These are phyloP conservation scores for Penicillium silybi DNA, from an alignment of 495 filamentous ascomycete species.

Conservation along the genomic window DNA sequence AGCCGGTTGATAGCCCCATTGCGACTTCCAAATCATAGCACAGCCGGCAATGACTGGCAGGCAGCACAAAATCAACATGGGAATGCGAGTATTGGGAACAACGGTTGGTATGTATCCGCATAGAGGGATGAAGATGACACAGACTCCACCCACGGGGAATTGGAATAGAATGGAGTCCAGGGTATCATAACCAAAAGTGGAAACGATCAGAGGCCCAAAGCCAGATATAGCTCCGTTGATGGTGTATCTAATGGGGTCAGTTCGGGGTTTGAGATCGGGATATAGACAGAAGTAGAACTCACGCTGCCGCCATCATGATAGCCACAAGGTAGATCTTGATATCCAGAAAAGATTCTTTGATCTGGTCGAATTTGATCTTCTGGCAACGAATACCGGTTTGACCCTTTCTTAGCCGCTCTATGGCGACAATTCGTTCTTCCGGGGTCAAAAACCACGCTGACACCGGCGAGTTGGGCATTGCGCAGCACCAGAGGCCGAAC, in stretches of 20 bases:
- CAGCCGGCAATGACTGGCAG: slow-evolving; percentile 71
- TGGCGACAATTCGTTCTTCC: slow-evolving; percentile 49
- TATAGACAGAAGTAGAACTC: slow-evolving; percentile 10
- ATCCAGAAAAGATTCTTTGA: slow-evolving; percentile 47
- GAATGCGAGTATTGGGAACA: slow-evolving; percentile 59
- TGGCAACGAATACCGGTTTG: slow-evolving; percentile 53
- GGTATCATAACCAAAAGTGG: slow-evolving; percentile 64
- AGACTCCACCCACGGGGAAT: slow-evolving; percentile 65
- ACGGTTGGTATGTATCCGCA: slow-evolving; percentile 58
- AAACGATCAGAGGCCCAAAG: slow-evolving; percentile 71
- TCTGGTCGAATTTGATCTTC: slow-evolving; percentile 46
- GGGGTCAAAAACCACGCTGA: slow-evolving; percentile 51
- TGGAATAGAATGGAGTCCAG: slow-evolving; percentile 68
- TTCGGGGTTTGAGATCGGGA: neutral
- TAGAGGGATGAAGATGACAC: slow-evolving; percentile 59
- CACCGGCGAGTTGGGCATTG: slow-evolving; percentile 49
- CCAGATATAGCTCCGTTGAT: slow-evolving; percentile 75
- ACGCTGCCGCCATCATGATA: slow-evolving; percentile 56
- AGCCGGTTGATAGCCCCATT: slow-evolving; percentile 59
- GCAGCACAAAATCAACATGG: slow-evolving; percentile 60
- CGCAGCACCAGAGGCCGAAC: slow-evolving; percentile 61
- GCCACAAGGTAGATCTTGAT: slow-evolving; percentile 51
- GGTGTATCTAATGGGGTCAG: slow-evolving; percentile 46
- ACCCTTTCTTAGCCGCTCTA: slow-evolving; percentile 49
- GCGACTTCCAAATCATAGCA: slow-evolving; percentile 68